These are phyloP conservation scores for Microbotryum intermedium DNA, from an alignment of 1,284 basidiomycete genomes.

Conservation along the genomic window DNA sequence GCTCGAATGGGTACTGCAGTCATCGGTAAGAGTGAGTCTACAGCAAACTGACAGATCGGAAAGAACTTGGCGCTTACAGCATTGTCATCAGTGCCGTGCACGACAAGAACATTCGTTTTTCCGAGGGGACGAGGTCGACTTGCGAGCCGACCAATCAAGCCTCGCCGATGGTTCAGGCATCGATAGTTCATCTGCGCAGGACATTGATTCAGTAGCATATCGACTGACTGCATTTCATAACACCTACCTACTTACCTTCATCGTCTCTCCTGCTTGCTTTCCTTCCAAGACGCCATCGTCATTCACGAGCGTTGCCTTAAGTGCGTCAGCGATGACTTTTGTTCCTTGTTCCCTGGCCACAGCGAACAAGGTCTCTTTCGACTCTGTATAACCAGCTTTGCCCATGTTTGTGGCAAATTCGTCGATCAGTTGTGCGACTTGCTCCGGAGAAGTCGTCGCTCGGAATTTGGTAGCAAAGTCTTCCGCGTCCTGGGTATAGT, in stretches of 20 bases:
- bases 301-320: conserved; percentile 1
- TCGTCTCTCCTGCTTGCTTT: background rate
- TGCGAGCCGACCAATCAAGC: background rate
- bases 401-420: conserved; percentile 1
- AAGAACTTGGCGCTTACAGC: background rate
- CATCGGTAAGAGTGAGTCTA: background rate
- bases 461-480: conserved; percentile 1
- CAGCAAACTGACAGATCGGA: background rate
- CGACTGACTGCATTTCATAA: too few species aligned
- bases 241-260: background rate
- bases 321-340: background rate
- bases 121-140: conserved; percentile 2
- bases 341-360: background rate
- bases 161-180: background rate
- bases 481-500: background rate
- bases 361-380: background rate
- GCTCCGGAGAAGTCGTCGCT: background rate
- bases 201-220: too few species aligned
- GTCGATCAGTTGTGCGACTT: background rate
- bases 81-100: conserved; percentile 5
- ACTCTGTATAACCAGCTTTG: conserved; percentile 1
- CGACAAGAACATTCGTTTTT: conserved; percentile 1
- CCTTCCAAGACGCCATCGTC: conserved; percentile 5
- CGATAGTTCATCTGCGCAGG: background rate
- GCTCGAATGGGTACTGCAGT: conserved; percentile 10